A percentile compares a stretch with the other conserved stretches of the same genome.
phyloP scores from a whole-genome alignment of 2,329 filamentous ascomycete species.

The Thielaviopsis cerberus region DNA sequence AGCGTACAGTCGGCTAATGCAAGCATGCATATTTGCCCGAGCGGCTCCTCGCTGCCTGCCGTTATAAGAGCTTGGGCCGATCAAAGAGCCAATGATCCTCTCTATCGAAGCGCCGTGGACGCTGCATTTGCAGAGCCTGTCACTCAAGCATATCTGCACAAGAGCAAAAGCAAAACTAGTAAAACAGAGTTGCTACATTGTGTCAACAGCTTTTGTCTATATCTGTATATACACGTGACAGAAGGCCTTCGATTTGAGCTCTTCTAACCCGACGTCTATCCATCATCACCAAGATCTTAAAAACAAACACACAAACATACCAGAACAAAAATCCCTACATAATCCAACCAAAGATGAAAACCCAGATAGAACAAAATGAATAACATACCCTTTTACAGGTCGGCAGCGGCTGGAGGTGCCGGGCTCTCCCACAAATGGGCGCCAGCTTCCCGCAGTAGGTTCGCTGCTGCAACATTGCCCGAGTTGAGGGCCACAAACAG shows the following conservation, averaged over 20 bases:
- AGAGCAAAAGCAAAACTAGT: background rate
- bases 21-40: background rate
- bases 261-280: background rate
- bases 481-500: conserved; percentile 43
- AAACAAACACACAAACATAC: background rate
- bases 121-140: background rate
- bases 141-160: background rate
- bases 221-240: background rate
- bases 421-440: conserved; percentile 35
- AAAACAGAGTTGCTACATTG: background rate
- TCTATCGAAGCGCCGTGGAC: background rate
- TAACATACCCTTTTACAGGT: background rate
- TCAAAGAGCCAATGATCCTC: background rate
- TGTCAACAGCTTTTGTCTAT: background rate
- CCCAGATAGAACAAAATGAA: background rate
- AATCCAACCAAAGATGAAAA: background rate
- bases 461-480: conserved; percentile 33
- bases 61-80: background rate
- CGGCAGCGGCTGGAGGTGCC: conserved; percentile 14
- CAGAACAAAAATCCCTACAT: background rate
- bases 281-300: background rate
- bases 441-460: conserved; percentile 37
- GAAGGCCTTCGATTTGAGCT: background rate
- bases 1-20: background rate
- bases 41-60: background rate